A percentile compares a stretch with the other conserved stretches of the same genome.
Conservation (phyloP, 2,329 filamentous ascomycete species). For the Thelonectria discophora region DNA sequence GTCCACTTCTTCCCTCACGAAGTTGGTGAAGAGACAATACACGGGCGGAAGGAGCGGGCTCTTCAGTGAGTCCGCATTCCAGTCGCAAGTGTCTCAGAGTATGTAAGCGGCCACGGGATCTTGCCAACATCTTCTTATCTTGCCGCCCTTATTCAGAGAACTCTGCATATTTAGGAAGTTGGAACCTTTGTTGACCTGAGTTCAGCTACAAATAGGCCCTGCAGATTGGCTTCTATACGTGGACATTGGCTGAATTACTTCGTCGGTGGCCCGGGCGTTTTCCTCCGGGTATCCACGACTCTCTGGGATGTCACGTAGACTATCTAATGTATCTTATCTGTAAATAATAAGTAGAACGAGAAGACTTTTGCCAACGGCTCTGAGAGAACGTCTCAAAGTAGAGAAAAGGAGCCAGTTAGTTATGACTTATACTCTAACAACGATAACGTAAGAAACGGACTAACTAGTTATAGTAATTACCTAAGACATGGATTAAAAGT, state of each 20-base stretch:
- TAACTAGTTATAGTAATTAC: neutral
- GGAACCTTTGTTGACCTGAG: conserved; percentile 15
- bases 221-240: no score
- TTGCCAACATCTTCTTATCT: conserved; percentile 3
- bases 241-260: no score
- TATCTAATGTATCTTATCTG: no score
- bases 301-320: conserved; percentile 13
- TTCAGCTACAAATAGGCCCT: no score
- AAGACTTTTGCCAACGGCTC: conserved; percentile 10
- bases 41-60: conserved; percentile 20
- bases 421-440: neutral
- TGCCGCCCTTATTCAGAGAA: no score
- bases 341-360: conserved; percentile 17
- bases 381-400: conserved; percentile 4
- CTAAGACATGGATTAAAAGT: neutral
- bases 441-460: neutral
- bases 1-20: conserved; percentile 17
- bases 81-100: neutral
- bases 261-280: no score
- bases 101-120: neutral
- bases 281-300: conserved; percentile 18
- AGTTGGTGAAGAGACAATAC: conserved; percentile 15
- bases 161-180: no score
- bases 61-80: neutral
- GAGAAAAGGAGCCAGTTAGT: neutral